These are phyloP conservation scores for Kwoniella sp. DNA, from an alignment of 768 basidiomycete species.

Conservation along the genomic window DNA sequence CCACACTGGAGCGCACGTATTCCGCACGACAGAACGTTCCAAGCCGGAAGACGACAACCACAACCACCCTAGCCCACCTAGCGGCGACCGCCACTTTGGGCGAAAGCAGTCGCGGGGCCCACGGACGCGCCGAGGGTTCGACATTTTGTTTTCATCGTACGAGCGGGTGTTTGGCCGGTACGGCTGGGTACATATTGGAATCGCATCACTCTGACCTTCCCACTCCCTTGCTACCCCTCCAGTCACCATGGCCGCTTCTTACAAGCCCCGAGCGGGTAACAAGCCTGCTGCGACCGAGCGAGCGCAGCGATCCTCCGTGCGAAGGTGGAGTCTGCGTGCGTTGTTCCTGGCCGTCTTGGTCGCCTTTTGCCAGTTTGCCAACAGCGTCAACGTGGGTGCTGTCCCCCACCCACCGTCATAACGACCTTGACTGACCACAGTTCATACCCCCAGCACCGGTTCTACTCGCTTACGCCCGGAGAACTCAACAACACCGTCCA, in stretches of 20 bases:
- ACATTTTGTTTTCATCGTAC: too few relatives aligned
- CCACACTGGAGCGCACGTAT: too few relatives aligned
- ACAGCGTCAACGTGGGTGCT: conserved; percentile 13
- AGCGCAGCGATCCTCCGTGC: background rate
- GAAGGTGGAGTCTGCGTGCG: conserved; percentile 10
- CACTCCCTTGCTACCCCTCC: too few relatives aligned
- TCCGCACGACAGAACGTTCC: too few relatives aligned
- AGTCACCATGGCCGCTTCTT: conserved; percentile 6
- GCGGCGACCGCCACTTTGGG: too few relatives aligned
- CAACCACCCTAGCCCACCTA: too few relatives aligned
- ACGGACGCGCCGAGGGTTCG: too few relatives aligned
- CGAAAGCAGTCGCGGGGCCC: too few relatives aligned
- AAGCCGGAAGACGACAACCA: too few relatives aligned
- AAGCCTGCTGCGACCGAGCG: background rate
- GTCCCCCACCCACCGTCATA: background rate
- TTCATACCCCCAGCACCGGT: conserved; percentile 61
- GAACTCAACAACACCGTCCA: conserved; percentile 68
- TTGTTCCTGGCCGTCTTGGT: conserved; percentile 10
- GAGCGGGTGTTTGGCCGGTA: too few relatives aligned
- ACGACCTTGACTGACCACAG: background rate
- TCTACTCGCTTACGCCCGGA: conserved; percentile 77
- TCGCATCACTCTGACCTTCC: too few relatives aligned
- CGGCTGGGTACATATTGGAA: too few relatives aligned
- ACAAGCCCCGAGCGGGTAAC: conserved; percentile 16
- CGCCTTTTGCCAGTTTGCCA: background rate